Base-by-base conservation (phyloP, 2,329 filamentous ascomycete genomes). In the Calonectria naviculata region DNA sequence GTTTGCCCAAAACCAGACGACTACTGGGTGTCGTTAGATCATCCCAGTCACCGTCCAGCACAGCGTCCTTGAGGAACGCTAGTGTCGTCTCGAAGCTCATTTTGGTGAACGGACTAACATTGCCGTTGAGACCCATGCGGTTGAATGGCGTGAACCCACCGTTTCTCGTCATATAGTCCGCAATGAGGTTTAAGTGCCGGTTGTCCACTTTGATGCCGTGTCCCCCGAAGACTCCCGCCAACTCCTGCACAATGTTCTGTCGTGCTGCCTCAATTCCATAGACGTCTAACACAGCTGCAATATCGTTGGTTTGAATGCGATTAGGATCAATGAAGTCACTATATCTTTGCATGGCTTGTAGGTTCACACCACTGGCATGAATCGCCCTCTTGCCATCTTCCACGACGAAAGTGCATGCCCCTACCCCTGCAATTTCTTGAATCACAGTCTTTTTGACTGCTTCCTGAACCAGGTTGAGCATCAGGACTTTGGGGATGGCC, bases 71-170 rank as follows among this genome's bases (percentile, higher is more conserved):
- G 79, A 99, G 88, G 87, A 98, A 98, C 1, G 93, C 93, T 44
- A 98, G 90, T 3, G 97, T 99, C 5, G 97, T 99, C 89, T 99
- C 97, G 85, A 98, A 99, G 83, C 94, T 97, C 96, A 98, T 98
- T 89, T 98, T 98, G 84, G 97, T 96, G 78, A 99, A 96, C 0
- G 97, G 95, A 75, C 93, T 95, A 31, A 96, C 93, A 79, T 94
- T 95, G 74, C 94, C 92, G 80, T 91, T 92, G 71, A 99, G 87
- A 1, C 96, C 97, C 80, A 94, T 97, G 60, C 97, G 93, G 84
- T 94, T 98, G 86, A 99, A 99, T 1, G 97, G 93, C 58, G 92
- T 93, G 85, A 97, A 99, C 2, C 91, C 92, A 75, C 97, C 97
- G 71, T 92, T 93, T 65, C 96, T 90, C n/a, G 97, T 99, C 97